Evolutionary conservation across 805 yeast genomes (phyloP).

Genomic region (Metschnikowia orientalis): DNA sequence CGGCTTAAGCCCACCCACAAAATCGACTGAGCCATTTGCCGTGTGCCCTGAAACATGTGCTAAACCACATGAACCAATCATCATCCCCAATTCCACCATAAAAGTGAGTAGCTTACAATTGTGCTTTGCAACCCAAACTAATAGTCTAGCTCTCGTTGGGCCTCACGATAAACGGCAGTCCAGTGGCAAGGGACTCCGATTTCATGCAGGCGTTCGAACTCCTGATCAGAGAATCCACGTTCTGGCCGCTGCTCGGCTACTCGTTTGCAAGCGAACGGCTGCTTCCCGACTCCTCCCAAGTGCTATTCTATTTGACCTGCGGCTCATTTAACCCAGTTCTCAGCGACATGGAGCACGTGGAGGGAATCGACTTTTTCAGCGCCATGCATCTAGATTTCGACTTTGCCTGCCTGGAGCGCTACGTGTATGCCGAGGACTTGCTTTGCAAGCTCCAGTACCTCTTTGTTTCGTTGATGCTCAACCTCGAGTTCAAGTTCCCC

Average conservation of each 20-base stretch:
- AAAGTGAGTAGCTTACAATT: neutral
- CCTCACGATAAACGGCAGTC: constrained; percentile 10
- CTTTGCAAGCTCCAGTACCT: constrained; percentile 20
- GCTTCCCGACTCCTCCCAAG: neutral
- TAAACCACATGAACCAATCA: too few species aligned
- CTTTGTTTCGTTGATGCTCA: constrained; percentile 21
- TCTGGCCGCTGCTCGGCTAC: constrained; percentile 10
- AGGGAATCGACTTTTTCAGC: constrained; percentile 9
- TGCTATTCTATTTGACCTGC: constrained; percentile 8
- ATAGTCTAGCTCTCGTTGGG: constrained; percentile 9
- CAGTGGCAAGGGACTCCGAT: constrained; percentile 9
- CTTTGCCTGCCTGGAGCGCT: constrained; percentile 8
- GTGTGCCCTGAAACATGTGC: too few species aligned
- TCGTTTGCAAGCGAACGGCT: too few species aligned
- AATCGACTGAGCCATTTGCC: too few species aligned
- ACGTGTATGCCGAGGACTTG: constrained; percentile 9
- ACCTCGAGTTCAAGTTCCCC: constrained; percentile 28
- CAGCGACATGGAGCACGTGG: constrained; percentile 10
- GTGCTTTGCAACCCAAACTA: neutral
- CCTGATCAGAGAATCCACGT: constrained; percentile 6
- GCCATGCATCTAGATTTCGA: constrained; percentile 8
- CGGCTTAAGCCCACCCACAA: too few species aligned
- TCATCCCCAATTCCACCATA: too few species aligned
- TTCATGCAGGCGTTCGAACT: constrained; percentile 7
- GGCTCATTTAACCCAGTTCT: constrained; percentile 12